A percentile compares a stretch with the other conserved stretches of the same genome.
Evolutionary conservation across 352 stramenopile genomes (phyloP).

Genomic region (Plasmopara viticola): DNA sequence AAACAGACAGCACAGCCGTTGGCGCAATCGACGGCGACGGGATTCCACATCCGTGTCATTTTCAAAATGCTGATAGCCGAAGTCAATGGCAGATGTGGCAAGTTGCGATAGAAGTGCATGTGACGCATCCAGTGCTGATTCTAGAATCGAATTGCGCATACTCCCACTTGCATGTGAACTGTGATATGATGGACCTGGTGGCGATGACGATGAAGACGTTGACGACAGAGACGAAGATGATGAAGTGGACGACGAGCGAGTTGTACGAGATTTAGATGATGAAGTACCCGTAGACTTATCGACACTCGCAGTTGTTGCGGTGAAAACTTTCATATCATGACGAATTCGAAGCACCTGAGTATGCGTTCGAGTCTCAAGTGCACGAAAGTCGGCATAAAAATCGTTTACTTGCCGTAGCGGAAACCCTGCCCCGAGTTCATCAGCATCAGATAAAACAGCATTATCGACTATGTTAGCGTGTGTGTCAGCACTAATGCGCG

Average conservation of each 20-base stretch:
- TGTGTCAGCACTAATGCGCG: slow-evolving; percentile 57
- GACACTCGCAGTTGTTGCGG: slow-evolving; percentile 8
- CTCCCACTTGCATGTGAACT: slow-evolving; percentile 17
- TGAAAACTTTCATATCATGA: slow-evolving; percentile 39
- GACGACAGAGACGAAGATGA: slow-evolving; percentile 35
- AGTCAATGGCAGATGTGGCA: slow-evolving; percentile 55
- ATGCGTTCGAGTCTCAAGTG: slow-evolving; percentile 57
- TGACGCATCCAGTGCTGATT: slow-evolving; percentile 57
- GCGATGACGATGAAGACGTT: slow-evolving; percentile 32
- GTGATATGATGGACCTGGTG: slow-evolving; percentile 15
- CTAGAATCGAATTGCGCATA: slow-evolving; percentile 43
- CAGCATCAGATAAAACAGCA: slow-evolving; percentile 11
- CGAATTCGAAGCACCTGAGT: slow-evolving; percentile 69
- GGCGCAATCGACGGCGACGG: slow-evolving; percentile 42
- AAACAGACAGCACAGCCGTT: slow-evolving; percentile 62
- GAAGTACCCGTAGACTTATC: slow-evolving; percentile 12
- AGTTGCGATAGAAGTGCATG: slow-evolving; percentile 66
- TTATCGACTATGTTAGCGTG: slow-evolving; percentile 44
- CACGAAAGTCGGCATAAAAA: slow-evolving; percentile 64
- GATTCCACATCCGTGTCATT: slow-evolving; percentile 46
- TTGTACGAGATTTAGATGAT: slow-evolving; percentile 22
- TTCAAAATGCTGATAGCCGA: slow-evolving; percentile 45
- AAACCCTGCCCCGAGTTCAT: slow-evolving; percentile 17
- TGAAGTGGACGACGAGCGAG: slow-evolving; percentile 28
- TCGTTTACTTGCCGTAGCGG: slow-evolving; percentile 49